Percentiles rank a stretch among this genome's conserved stretches.
Conservation (phyloP, 2,329 filamentous ascomycete genomes). For the Beauveria sp. region DNA sequence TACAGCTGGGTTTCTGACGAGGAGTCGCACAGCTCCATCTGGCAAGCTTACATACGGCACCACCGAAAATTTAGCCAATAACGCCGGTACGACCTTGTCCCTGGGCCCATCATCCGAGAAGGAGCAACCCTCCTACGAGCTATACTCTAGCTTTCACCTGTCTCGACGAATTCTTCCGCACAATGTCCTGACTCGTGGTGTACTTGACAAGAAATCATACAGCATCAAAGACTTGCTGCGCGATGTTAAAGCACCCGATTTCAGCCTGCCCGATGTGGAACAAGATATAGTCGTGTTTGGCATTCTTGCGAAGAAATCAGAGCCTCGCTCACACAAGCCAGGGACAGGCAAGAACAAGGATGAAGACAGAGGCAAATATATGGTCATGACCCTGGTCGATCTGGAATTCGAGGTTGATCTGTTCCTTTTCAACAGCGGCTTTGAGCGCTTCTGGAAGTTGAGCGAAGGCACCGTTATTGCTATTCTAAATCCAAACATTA, state of each 20-base stretch:
- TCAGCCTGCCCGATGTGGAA: conserved; percentile 72
- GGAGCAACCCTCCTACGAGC: conserved; percentile 58
- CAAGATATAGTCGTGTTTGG: conserved; percentile 86
- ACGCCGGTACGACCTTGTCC: conserved; percentile 6
- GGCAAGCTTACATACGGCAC: conserved; percentile 11
- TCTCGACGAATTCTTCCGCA: conserved; percentile 79
- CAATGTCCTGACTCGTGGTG: conserved; percentile 66
- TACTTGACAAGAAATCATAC: conserved; percentile 70
- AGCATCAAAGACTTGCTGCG: conserved; percentile 74
- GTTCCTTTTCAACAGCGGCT: conserved; percentile 85
- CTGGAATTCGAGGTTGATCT: conserved; percentile 86
- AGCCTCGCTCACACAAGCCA: conserved; percentile 56
- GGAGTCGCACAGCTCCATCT: conserved; percentile 34
- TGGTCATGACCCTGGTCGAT: conserved; percentile 83
- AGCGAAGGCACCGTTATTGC: conserved; percentile 84
- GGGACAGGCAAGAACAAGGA: conserved; percentile 35
- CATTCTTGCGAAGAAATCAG: conserved; percentile 81
- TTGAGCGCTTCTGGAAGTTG: conserved; percentile 91
- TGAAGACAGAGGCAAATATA: conserved; percentile 72
- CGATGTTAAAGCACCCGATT: conserved; percentile 74
- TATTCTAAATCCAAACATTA: conserved; percentile 82
- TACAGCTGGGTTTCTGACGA: conserved; percentile 25
- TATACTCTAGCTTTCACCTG: conserved; percentile 79
- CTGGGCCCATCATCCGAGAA: conserved; percentile 20
- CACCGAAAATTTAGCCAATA: conserved; percentile 11